Percentiles rank a stretch among this genome's conserved stretches.
phyloP scores from a whole-genome alignment of 805 yeast species.

The Candida ovalis region DNA sequence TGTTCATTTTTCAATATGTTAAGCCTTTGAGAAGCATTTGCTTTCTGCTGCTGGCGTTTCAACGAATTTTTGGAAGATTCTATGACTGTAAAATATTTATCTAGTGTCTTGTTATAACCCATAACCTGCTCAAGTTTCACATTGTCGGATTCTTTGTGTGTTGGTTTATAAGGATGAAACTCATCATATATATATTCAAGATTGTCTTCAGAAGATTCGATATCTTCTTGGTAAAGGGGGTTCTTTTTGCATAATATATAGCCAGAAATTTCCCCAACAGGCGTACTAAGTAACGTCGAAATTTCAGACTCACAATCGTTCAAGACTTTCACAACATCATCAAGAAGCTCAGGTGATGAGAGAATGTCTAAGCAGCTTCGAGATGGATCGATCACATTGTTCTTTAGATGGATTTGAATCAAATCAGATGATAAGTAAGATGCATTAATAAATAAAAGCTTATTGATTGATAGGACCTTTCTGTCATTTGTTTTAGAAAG shows the following conservation, averaged over 20 bases:
- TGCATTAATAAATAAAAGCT: slow-evolving; percentile 60
- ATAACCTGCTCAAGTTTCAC: slow-evolving; percentile 40
- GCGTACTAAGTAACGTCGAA: slow-evolving; percentile 31
- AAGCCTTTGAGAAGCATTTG: slow-evolving; percentile 69
- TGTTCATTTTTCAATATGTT: slow-evolving; percentile 75
- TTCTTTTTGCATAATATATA: slow-evolving; percentile 62
- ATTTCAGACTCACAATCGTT: slow-evolving; percentile 45
- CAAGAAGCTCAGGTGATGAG: slow-evolving; percentile 27
- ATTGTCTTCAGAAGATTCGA: slow-evolving; percentile 32
- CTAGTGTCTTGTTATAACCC: slow-evolving; percentile 81
- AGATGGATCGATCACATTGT: slow-evolving; percentile 39
- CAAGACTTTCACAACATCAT: slow-evolving; percentile 39
- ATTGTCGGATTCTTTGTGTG: slow-evolving; percentile 25
- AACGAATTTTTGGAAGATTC: slow-evolving; percentile 78
- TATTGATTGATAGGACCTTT: slow-evolving; percentile 61
- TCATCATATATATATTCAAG: slow-evolving; percentile 46
- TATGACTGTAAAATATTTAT: slow-evolving; percentile 76
- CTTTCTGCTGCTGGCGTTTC: slow-evolving; percentile 70
- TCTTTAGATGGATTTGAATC: slow-evolving; percentile 53
- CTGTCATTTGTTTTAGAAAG: slow-evolving; percentile 32
- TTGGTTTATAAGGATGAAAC: slow-evolving; percentile 52
- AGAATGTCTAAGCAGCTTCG: slow-evolving; percentile 30
- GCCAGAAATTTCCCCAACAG: slow-evolving; percentile 44
- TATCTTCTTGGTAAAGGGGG: slow-evolving; percentile 40
- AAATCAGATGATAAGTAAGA: slow-evolving; percentile 79